phyloP scores from a whole-genome alignment of 805 yeast genomes.

The Pichia nakasei region DNA sequence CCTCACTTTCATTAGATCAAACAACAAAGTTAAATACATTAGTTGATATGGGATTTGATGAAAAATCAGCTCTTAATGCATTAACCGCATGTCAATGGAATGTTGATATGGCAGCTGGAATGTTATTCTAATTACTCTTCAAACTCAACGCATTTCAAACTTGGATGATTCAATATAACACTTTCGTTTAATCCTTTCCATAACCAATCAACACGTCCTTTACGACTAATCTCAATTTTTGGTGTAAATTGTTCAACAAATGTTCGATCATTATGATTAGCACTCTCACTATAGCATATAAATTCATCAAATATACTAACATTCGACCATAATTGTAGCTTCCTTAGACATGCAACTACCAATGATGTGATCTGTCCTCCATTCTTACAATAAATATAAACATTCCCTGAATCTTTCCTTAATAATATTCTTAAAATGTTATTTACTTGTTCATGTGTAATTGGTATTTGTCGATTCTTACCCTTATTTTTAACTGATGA shows the following conservation, averaged over 20 bases:
- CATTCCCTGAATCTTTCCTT: constrained; percentile 53
- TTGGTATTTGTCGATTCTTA: constrained; percentile 76
- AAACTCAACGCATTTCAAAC: constrained; percentile 24
- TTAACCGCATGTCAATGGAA: constrained; percentile 63
- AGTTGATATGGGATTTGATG: constrained; percentile 62
- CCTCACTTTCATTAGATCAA: constrained; percentile 11
- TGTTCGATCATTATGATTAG: constrained; percentile 72
- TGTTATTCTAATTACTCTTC: constrained; percentile 38
- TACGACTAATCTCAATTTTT: constrained; percentile 42
- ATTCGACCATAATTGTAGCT: constrained; percentile 79
- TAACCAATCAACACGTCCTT: constrained; percentile 47
- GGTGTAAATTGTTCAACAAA: constrained; percentile 78
- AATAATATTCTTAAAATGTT: constrained; percentile 54
- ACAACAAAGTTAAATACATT: constrained; percentile 34
- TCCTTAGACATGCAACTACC: constrained; percentile 78
- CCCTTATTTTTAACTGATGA: constrained; percentile 58
- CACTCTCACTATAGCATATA: constrained; percentile 62
- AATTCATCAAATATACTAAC: constrained; percentile 85
- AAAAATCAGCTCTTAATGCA: constrained; percentile 56
- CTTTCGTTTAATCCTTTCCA: constrained; percentile 58
- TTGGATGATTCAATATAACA: constrained; percentile 50
- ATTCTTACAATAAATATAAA: constrained; percentile 78
- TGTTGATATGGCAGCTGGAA: constrained; percentile 78
- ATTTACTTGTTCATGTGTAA: constrained; percentile 54
- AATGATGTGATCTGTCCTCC: constrained; percentile 85